A percentile compares a stretch with the other conserved stretches of the same genome.
phyloP scores from a whole-genome alignment of 257 asterid species.

The Asclepias syriaca region DNA sequence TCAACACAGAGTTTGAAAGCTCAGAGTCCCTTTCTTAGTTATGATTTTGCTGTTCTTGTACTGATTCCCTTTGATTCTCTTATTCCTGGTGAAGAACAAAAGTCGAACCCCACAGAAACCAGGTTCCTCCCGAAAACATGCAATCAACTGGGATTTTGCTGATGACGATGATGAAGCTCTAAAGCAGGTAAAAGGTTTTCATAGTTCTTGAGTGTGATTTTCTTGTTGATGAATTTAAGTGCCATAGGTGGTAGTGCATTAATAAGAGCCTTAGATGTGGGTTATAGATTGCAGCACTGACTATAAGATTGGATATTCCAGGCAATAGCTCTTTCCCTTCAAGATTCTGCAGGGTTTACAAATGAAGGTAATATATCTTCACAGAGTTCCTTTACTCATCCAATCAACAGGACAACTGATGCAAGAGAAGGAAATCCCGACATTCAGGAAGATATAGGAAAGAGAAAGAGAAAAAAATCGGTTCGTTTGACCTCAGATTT shows the following conservation, averaged over 20 bases:
- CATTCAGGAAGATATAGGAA: conserved; percentile 37
- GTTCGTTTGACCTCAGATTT: conserved; percentile 37
- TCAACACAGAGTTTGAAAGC: background rate
- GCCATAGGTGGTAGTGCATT: background rate
- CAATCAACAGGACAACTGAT: conserved; percentile 12
- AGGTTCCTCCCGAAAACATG: conserved; percentile 25
- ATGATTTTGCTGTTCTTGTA: background rate
- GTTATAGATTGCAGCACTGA: background rate
- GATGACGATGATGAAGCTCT: conserved; percentile 61
- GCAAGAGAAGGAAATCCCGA: conserved; percentile 24
- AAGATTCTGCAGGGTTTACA: conserved; percentile 44
- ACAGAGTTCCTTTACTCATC: conserved; percentile 20
- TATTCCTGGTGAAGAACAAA: conserved; percentile 46
- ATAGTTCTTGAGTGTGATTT: background rate
- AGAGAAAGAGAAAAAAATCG: conserved; percentile 59
- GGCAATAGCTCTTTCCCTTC: conserved; percentile 88
- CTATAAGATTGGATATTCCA: conserved; percentile 22
- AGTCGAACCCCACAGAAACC: conserved; percentile 41
- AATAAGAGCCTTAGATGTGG: background rate
- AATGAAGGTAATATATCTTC: conserved; percentile 28
- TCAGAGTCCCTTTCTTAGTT: conserved; percentile 7
- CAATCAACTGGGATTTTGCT: conserved; percentile 43
- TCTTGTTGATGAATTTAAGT: conserved; percentile 6
- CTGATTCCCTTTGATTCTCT: conserved; percentile 20
- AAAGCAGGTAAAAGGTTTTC: conserved; percentile 47